Conservation (phyloP, 2,329 filamentous ascomycete genomes). For the Alternaria alternata region DNA sequence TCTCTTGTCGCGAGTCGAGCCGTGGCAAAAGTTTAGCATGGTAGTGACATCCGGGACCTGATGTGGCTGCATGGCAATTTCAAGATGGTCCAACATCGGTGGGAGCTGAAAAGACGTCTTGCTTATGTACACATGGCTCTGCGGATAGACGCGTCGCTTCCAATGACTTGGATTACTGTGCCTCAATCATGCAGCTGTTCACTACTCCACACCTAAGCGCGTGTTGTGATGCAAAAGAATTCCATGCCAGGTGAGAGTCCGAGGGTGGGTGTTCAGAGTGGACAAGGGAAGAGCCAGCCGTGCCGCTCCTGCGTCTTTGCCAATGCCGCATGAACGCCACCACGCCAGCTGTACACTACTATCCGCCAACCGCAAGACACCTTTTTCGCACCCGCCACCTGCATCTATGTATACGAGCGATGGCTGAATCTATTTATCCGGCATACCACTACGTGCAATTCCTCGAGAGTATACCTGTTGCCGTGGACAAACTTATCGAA, state of each 20-base stretch:
- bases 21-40: conserved; percentile 7
- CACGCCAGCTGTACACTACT: background rate
- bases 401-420: background rate
- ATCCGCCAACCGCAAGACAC: background rate
- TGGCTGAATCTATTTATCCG: background rate
- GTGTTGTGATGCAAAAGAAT: background rate
- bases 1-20: background rate
- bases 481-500: background rate
- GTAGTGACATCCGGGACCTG: background rate
- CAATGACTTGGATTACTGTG: conserved; percentile 7
- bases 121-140: background rate
- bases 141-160: conserved; percentile 2
- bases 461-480: background rate
- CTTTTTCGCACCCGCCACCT: background rate
- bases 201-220: background rate
- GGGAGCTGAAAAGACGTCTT: background rate
- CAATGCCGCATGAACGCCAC: conserved; percentile 1
- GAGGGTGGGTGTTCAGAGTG: background rate
- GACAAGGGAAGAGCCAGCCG: conserved; percentile 3
- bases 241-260: background rate
- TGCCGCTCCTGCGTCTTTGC: conserved; percentile 10
- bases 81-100: background rate
- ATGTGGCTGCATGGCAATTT: background rate
- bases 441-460: background rate
- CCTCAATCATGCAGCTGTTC: conserved; percentile 2